These are phyloP conservation scores for Crucihimalaya himalaica DNA, from an alignment of 345 rosid genomes.

Conservation along the genomic window DNA sequence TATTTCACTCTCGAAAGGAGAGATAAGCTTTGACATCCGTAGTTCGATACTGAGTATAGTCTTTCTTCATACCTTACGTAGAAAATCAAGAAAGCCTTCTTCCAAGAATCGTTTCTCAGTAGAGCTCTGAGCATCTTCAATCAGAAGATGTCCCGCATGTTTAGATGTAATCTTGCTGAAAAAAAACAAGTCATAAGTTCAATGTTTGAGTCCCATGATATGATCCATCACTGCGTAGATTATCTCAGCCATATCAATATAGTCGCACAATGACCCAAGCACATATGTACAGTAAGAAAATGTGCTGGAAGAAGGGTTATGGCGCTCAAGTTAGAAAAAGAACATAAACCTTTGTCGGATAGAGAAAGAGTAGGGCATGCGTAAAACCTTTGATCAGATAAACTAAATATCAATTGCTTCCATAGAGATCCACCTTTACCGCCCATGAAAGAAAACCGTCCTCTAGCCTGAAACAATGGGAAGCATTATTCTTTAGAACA, in stretches of 20 bases:
- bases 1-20: neutral
- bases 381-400: slow-evolving; percentile 71
- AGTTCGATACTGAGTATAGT: neutral
- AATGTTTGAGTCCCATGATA: neutral
- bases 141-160: slow-evolving; percentile 57
- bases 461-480: slow-evolving; percentile 62
- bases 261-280: slow-evolving; percentile 9
- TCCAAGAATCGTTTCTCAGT: slow-evolving; percentile 52
- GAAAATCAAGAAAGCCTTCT: slow-evolving; percentile 71
- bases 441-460: slow-evolving; percentile 94
- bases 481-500: neutral
- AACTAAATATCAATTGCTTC: slow-evolving; percentile 85
- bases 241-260: slow-evolving; percentile 10
- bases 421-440: slow-evolving; percentile 94
- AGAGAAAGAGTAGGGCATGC: slow-evolving; percentile 40
- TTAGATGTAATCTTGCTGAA: slow-evolving; percentile 47
- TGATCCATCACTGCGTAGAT: neutral
- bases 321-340: slow-evolving; percentile 21
- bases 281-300: slow-evolving; percentile 15
- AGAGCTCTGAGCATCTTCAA: slow-evolving; percentile 64
- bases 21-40: neutral
- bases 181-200: slow-evolving; percentile 13
- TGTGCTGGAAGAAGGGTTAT: slow-evolving; percentile 23
- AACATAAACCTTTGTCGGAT: slow-evolving; percentile 35
- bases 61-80: slow-evolving; percentile 60